phyloP scores from a whole-genome alignment of 352 stramenopile genomes.

The Phytopythium vexans region DNA sequence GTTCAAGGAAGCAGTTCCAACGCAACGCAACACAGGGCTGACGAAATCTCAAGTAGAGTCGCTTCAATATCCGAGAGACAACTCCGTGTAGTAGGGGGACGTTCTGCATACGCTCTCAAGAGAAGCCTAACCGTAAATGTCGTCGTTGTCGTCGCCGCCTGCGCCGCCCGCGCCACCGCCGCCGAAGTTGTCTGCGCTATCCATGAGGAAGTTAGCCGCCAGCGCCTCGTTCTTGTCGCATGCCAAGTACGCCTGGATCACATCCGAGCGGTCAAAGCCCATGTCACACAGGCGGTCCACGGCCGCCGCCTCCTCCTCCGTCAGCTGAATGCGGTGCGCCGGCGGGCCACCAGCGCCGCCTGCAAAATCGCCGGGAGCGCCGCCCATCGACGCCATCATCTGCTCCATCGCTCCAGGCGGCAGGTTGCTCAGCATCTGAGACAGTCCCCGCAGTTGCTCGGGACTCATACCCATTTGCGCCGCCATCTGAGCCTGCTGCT shows the following conservation, averaged over 20 bases:
- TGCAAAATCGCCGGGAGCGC: slow-evolving; percentile 34
- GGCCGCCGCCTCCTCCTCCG: slow-evolving; percentile 72
- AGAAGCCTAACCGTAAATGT: slow-evolving; percentile 83
- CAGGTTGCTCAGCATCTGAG: slow-evolving; percentile 84
- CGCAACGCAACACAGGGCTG: no score
- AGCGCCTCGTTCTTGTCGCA: slow-evolving; percentile 99
- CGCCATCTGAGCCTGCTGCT: slow-evolving; percentile 79
- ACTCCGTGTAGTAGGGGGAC: no score
- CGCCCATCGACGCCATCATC: slow-evolving; percentile 83
- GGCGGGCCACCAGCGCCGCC: slow-evolving; percentile 39
- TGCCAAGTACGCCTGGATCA: slow-evolving; percentile 96
- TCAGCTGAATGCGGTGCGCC: slow-evolving; percentile 72
- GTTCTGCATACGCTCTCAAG: no score
- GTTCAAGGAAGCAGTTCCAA: no score
- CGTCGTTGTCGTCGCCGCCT: slow-evolving; percentile 72
- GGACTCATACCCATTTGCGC: slow-evolving; percentile 84
- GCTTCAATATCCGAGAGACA: no score
- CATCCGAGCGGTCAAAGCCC: slow-evolving; percentile 89
- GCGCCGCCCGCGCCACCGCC: slow-evolving; percentile 34
- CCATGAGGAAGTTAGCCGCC: slow-evolving; percentile 98
- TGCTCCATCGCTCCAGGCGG: slow-evolving; percentile 81
- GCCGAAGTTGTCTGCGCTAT: slow-evolving; percentile 76
- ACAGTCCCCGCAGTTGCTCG: slow-evolving; percentile 81
- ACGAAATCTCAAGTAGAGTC: no score
- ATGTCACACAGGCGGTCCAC: slow-evolving; percentile 82